Conservation (phyloP, 23 red algal genomes). For the Chondrus crispus region DNA sequence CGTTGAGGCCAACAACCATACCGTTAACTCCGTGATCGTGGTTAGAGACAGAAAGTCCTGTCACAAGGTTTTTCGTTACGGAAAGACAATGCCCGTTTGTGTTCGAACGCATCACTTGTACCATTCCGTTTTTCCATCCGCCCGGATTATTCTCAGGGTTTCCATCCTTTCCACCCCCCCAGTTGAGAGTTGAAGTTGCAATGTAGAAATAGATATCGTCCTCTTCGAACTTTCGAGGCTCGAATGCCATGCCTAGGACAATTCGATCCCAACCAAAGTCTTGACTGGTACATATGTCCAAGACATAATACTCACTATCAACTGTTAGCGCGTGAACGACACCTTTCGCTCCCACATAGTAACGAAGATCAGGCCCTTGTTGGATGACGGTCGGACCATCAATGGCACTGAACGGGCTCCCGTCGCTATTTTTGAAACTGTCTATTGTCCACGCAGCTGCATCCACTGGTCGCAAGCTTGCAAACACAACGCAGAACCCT, state of each 20-base stretch:
- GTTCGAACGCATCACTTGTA: conserved; percentile 53
- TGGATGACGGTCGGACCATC: conserved; percentile 38
- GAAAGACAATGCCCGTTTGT: conserved; percentile 46
- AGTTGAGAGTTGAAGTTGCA: conserved; percentile 45
- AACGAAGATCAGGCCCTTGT: conserved; percentile 46
- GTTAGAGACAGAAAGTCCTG: conserved; percentile 52
- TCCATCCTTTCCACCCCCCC: neutral
- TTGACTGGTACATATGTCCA: conserved; percentile 46
- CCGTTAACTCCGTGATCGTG: conserved; percentile 71
- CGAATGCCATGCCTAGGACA: conserved; percentile 53
- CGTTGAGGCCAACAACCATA: conserved; percentile 36
- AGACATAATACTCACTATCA: conserved; percentile 22
- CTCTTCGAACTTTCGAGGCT: conserved; percentile 32
- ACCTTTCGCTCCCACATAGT: conserved; percentile 47
- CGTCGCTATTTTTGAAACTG: conserved; percentile 47
- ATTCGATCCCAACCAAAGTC: conserved; percentile 30
- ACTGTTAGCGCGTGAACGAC: conserved; percentile 43
- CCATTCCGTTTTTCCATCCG: conserved; percentile 57
- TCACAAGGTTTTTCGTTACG: conserved; percentile 41
- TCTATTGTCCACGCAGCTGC: conserved; percentile 33
- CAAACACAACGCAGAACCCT: too few relatives aligned
- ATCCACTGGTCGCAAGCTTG: too few relatives aligned
- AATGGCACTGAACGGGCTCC: conserved; percentile 34
- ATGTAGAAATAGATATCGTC: conserved; percentile 41
- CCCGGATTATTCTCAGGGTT: conserved; percentile 9